Percentiles rank a stretch among this genome's conserved stretches.
phyloP scores from a whole-genome alignment of 2,329 filamentous ascomycete genomes.

The Xylaria sp. region DNA sequence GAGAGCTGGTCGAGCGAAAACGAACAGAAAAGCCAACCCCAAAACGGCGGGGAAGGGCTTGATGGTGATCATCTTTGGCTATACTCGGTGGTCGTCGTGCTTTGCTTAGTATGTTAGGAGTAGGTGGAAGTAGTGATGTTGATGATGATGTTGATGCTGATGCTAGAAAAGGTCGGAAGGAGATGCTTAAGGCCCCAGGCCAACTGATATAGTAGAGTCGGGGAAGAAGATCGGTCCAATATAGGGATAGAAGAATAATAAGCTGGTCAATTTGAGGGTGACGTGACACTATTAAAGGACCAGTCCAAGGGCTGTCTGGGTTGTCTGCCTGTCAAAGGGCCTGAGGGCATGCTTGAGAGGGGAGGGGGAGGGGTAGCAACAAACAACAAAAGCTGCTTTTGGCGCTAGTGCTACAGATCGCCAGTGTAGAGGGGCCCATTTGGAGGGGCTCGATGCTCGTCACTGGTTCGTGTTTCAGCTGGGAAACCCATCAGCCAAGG shows the following conservation, averaged over 20 bases:
- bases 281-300: constrained; percentile 26
- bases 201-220: background rate
- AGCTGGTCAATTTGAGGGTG: constrained; percentile 16
- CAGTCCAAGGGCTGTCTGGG: background rate
- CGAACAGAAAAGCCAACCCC: constrained; percentile 63
- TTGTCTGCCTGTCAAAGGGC: too few species aligned
- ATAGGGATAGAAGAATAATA: constrained; percentile 7
- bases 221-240: background rate
- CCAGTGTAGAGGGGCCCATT: constrained; percentile 16
- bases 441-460: background rate
- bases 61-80: constrained; percentile 49
- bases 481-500: constrained; percentile 23
- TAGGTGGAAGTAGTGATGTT: constrained; percentile 4
- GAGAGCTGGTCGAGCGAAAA: constrained; percentile 67
- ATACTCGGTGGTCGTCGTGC: constrained; percentile 5
- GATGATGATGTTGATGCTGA: background rate
- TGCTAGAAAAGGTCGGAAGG: constrained; percentile 2
- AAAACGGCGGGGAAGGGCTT: constrained; percentile 55
- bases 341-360: constrained; percentile 3
- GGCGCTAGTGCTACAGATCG: constrained; percentile 17
- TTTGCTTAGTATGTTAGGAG: constrained; percentile 4
- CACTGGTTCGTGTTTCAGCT: constrained; percentile 14
- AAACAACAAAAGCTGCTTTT: constrained; percentile 14
- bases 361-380: constrained; percentile 26
- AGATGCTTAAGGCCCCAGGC: constrained; percentile 3